Conservation (phyloP, 805 yeast genomes). For the Pichia paraexigua region DNA sequence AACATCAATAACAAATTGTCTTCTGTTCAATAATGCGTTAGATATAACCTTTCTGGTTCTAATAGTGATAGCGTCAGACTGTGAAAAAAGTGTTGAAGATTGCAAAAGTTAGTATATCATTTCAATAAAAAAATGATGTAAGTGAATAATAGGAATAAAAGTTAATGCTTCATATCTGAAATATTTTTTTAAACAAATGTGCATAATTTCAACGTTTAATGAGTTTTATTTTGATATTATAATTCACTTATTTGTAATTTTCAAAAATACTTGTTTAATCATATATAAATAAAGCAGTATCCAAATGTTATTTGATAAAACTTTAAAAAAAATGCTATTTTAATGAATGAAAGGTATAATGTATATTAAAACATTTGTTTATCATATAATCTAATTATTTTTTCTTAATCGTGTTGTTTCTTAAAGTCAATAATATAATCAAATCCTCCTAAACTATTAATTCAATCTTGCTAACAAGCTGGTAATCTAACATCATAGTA, state of each 20-base stretch:
- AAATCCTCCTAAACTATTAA: neutral
- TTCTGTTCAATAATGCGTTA: constrained; percentile 98
- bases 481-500: neutral
- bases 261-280: no score
- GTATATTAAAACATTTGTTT: no score
- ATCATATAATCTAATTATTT: no score
- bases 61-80: constrained; percentile 99
- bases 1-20: constrained; percentile 99
- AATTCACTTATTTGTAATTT: no score
- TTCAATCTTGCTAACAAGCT: neutral
- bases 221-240: no score
- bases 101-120: constrained; percentile 14
- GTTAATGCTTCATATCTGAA: no score
- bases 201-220: no score
- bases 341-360: no score
- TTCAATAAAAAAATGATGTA: neutral
- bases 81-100: constrained; percentile 11
- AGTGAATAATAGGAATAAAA: neutral
- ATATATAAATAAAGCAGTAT: no score
- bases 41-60: constrained; percentile 99
- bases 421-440: neutral
- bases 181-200: no score
- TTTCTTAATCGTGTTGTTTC: neutral
- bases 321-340: no score
- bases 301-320: no score